Conservation (phyloP, 805 yeast genomes). For the Cephaloascus albidus region DNA sequence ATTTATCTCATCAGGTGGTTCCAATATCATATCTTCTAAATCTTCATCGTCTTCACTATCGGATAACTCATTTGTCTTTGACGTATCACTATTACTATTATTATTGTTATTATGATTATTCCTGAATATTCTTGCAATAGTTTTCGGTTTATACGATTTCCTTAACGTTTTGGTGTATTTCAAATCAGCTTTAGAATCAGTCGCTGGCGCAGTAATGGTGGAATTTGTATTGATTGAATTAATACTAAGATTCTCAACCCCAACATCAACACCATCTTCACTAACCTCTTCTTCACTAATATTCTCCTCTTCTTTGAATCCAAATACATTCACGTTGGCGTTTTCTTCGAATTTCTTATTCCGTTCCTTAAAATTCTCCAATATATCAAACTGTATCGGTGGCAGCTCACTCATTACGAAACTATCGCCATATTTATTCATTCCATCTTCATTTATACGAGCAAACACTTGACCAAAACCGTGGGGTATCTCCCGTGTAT, state of each 20-base stretch:
- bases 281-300: too few species aligned
- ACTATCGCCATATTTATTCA: background rate
- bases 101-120: background rate
- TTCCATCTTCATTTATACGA: background rate
- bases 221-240: background rate
- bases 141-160: background rate
- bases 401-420: background rate
- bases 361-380: background rate
- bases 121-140: background rate
- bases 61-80: slow-evolving; percentile 1
- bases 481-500: too few species aligned
- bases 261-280: too few species aligned
- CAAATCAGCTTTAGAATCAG: background rate
- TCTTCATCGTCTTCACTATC: slow-evolving; percentile 3
- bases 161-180: background rate
- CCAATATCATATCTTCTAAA: background rate
- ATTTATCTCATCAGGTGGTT: background rate
- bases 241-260: too few species aligned
- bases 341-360: too few species aligned
- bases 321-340: too few species aligned
- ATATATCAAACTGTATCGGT: background rate
- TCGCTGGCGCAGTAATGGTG: background rate
- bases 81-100: slow-evolving; percentile 8
- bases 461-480: too few species aligned
- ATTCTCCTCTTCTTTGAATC: too few species aligned